Evolutionary conservation across 192 early-diverging fungal genomes (phyloP).

Genomic region (Entophlyctis helioformis): DNA sequence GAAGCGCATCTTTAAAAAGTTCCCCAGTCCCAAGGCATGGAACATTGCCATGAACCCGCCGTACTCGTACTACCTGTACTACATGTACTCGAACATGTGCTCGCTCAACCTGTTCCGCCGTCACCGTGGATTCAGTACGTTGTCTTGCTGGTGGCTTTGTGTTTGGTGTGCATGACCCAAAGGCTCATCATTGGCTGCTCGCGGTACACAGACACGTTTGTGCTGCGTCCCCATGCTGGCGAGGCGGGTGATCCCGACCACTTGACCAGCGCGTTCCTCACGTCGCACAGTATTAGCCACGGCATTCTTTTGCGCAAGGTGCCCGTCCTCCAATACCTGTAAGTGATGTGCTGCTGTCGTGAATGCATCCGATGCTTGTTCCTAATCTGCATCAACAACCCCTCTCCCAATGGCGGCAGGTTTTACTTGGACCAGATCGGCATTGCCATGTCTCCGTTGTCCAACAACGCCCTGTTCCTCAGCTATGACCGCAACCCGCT

Average conservation of each 20-base stretch:
- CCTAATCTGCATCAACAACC: too few species aligned
- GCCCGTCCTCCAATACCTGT: conserved; percentile 84
- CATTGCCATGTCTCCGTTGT: conserved; percentile 92
- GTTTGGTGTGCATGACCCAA: not conserved
- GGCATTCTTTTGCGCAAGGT: conserved; percentile 90
- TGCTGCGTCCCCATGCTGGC: conserved; percentile 84
- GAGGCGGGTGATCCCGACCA: conserved; percentile 95
- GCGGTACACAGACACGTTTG: conserved; percentile 62
- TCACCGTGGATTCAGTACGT: conserved; percentile 62
- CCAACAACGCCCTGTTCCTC: conserved; percentile 92
- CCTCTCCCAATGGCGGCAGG: too few species aligned
- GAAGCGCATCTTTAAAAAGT: conserved; percentile 70
- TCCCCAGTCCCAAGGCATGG: conserved; percentile 33
- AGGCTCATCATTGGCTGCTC: not conserved
- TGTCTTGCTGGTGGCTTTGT: not conserved
- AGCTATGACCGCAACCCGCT: conserved; percentile 90
- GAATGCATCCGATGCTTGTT: too few species aligned
- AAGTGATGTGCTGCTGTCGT: too few species aligned
- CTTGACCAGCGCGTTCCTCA: conserved; percentile 76
- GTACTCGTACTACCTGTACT: conserved; percentile 89
- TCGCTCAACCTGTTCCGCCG: conserved; percentile 69
- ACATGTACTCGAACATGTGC: conserved; percentile 78
- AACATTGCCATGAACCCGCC: conserved; percentile 63
- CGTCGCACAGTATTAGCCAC: conserved; percentile 78
- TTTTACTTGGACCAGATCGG: conserved; percentile 93